These are phyloP conservation scores for Oryza officinalis DNA, from an alignment of 176 grass and related monocot genomes.

Conservation along the genomic window DNA sequence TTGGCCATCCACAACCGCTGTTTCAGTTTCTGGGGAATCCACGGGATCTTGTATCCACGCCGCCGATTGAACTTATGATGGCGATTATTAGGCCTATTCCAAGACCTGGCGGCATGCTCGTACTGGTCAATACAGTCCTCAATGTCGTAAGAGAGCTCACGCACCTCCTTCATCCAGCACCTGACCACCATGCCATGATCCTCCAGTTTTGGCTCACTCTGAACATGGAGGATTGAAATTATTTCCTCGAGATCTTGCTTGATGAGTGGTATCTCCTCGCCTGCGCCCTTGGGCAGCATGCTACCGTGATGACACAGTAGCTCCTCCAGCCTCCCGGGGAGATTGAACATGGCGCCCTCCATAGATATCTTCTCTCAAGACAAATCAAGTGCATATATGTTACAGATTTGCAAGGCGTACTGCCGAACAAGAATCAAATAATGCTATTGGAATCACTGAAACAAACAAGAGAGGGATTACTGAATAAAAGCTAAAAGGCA, in stretches of 20 bases:
- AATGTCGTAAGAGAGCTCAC: slow-evolving; percentile 12
- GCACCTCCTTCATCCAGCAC: slow-evolving; percentile 41
- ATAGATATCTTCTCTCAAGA: not conserved
- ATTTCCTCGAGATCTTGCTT: slow-evolving; percentile 14
- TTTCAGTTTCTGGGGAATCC: not conserved
- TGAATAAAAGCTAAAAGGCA: not conserved
- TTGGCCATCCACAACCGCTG: slow-evolving; percentile 37
- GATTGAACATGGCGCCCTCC: not conserved
- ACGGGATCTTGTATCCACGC: not conserved
- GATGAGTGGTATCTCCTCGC: slow-evolving; percentile 14
- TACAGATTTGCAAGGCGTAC: not conserved
- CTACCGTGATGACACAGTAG: not conserved
- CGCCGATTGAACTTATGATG: not conserved
- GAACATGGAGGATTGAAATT: not conserved
- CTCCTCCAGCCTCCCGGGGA: not conserved
- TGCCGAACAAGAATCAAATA: no score
- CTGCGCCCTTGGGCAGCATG: slow-evolving; percentile 4
- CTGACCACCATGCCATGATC: not conserved
- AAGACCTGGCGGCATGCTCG: not conserved
- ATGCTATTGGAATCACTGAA: no score
- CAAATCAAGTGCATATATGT: not conserved
- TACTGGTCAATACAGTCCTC: slow-evolving; percentile 30
- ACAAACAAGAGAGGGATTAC: no score
- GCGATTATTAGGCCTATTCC: no score
- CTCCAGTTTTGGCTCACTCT: not conserved